Conservation (phyloP, 306 rosid genomes). For the Erythrophleum fordii region DNA sequence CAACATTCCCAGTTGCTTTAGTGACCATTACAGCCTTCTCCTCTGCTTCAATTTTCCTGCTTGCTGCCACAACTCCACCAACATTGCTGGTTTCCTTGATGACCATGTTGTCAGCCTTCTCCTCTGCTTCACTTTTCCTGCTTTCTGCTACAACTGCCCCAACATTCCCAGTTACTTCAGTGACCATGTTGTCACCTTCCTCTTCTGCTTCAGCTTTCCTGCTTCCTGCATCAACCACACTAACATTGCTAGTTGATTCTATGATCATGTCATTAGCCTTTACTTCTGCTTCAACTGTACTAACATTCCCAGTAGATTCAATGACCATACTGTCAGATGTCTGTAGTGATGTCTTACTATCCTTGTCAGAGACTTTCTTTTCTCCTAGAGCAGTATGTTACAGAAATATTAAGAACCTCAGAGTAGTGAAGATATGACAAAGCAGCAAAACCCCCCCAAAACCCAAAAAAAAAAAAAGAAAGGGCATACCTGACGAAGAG, state of each 20-base stretch:
- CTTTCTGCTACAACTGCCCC: constrained; percentile 18
- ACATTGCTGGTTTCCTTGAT: constrained; percentile 27
- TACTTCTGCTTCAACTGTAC: constrained; percentile 36
- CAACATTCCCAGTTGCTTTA: constrained; percentile 33
- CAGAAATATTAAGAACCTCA: constrained; percentile 17
- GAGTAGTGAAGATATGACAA: neutral
- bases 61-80: constrained; percentile 6
- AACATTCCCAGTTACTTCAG: neutral
- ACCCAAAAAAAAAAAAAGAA: neutral
- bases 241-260: constrained; percentile 35
- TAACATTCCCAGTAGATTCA: constrained; percentile 24
- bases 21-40: constrained; percentile 19
- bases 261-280: constrained; percentile 41
- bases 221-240: constrained; percentile 23
- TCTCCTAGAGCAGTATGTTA: constrained; percentile 45
- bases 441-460: too few relatives aligned
- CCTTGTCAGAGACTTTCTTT: constrained; percentile 37
- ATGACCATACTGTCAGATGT: constrained; percentile 37
- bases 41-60: constrained; percentile 33
- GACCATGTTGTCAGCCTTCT: constrained; percentile 27
- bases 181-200: constrained; percentile 31
- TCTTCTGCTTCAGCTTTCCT: constrained; percentile 43
- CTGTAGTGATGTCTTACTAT: constrained; percentile 36
- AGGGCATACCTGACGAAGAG: constrained; percentile 53
- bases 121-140: constrained; percentile 29